Evolutionary conservation across 1,139 yeast genomes (phyloP).

Genomic region (Suhomyces terraborum): DNA sequence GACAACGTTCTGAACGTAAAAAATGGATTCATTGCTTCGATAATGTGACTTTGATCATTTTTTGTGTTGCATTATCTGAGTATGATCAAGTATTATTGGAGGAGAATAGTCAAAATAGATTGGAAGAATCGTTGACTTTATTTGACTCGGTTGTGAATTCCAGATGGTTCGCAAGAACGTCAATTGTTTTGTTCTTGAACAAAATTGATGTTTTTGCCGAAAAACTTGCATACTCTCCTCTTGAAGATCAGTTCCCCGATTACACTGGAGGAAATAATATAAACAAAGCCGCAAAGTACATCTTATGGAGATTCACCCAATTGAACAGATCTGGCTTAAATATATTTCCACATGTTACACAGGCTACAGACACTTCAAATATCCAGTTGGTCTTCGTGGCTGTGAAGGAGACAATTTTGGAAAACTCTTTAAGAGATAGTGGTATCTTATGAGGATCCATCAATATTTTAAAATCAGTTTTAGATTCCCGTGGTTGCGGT

Average conservation of each 20-base stretch:
- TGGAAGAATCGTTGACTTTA: slow-evolving; percentile 81
- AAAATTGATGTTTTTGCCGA: slow-evolving; percentile 90
- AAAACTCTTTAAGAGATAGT: slow-evolving; percentile 80
- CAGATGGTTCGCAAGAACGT: slow-evolving; percentile 89
- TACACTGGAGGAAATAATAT: slow-evolving; percentile 87
- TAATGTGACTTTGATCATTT: slow-evolving; percentile 84
- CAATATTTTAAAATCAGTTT: neutral
- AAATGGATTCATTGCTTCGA: slow-evolving; percentile 97
- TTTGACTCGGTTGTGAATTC: slow-evolving; percentile 91
- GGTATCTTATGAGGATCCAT: slow-evolving; percentile 58
- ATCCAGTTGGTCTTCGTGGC: slow-evolving; percentile 89
- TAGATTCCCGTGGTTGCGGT: neutral
- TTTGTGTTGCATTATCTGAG: slow-evolving; percentile 88
- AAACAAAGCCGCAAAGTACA: slow-evolving; percentile 91
- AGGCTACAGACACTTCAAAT: slow-evolving; percentile 91
- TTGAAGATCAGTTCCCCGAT: slow-evolving; percentile 84
- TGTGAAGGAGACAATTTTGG: slow-evolving; percentile 84
- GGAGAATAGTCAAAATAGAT: slow-evolving; percentile 75
- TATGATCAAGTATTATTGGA: slow-evolving; percentile 86
- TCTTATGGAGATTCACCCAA: slow-evolving; percentile 87
- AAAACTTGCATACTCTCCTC: slow-evolving; percentile 77
- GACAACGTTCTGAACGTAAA: slow-evolving; percentile 89
- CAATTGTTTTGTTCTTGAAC: slow-evolving; percentile 81
- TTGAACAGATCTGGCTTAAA: slow-evolving; percentile 80
- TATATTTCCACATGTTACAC: slow-evolving; percentile 88